phyloP scores from a whole-genome alignment of 371 early-diverging fungal genomes.

The Rhizopus microsporus region DNA sequence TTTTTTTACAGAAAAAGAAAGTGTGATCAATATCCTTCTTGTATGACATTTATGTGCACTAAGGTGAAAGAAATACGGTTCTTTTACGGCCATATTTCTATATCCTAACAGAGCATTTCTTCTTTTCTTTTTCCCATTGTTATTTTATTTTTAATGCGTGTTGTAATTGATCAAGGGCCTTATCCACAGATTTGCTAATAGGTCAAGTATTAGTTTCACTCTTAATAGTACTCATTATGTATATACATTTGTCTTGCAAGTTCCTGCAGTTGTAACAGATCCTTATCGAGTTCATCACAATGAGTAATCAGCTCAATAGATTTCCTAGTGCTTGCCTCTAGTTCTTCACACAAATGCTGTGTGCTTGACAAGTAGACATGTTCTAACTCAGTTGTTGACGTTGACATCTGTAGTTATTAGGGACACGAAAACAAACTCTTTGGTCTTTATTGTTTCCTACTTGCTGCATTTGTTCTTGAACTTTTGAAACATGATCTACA shows the following conservation, averaged over 20 bases:
- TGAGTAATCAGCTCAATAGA: conserved; percentile 26
- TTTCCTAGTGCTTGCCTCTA: conserved; percentile 20
- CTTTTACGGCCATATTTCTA: background rate
- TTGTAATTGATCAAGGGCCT: conserved; percentile 21
- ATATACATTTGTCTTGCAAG: conserved; percentile 29
- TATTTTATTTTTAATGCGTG: conserved; percentile 9
- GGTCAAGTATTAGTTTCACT: background rate
- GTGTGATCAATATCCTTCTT: too few species aligned
- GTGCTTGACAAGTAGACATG: conserved; percentile 11
- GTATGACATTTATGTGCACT: too few species aligned
- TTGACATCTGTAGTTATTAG: conserved; percentile 16
- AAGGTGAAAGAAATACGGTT: too few species aligned
- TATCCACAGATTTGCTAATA: conserved; percentile 23
- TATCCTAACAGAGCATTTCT: background rate
- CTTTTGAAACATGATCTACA: conserved; percentile 9
- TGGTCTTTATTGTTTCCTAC: conserved; percentile 6
- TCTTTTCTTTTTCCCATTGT: background rate
- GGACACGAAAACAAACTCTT: background rate
- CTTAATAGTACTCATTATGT: background rate
- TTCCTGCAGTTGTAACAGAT: conserved; percentile 21
- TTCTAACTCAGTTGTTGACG: conserved; percentile 22
- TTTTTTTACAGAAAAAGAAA: background rate
- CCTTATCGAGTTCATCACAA: conserved; percentile 35
- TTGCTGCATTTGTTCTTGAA: conserved; percentile 22
- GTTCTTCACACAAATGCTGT: conserved; percentile 13